These are phyloP conservation scores for Pontederia crassipes DNA, from an alignment of 176 grass and related monocot species.

Conservation along the genomic window DNA sequence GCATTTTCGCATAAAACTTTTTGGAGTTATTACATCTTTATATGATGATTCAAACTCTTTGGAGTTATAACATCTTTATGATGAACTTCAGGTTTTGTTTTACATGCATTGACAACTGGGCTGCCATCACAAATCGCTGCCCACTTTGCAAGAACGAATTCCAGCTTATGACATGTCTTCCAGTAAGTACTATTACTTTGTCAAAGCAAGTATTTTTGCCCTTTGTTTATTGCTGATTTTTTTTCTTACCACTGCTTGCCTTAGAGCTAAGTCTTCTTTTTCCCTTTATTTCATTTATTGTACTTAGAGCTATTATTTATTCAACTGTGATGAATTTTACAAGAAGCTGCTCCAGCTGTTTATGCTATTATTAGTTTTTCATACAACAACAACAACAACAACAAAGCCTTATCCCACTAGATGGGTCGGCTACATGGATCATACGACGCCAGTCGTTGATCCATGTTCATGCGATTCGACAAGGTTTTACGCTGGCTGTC, in stretches of 20 bases:
- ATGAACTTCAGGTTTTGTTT: conserved; percentile 67
- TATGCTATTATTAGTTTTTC: not conserved
- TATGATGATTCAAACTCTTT: not conserved
- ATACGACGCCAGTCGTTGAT: too few relatives aligned
- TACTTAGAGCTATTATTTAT: too few relatives aligned
- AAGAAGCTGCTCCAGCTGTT: too few relatives aligned
- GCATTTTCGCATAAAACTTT: not conserved
- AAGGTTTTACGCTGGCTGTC: too few relatives aligned
- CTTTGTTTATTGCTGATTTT: not conserved
- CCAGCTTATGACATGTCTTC: conserved; percentile 55
- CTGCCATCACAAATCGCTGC: conserved; percentile 80
- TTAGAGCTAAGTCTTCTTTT: not conserved
- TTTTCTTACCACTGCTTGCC: not conserved
- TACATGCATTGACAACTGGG: conserved; percentile 93
- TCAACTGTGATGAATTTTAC: too few relatives aligned
- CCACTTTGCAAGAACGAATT: conserved; percentile 87
- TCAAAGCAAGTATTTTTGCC: not conserved
- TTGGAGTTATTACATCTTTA: conserved; percentile 11
- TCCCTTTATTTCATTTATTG: not conserved
- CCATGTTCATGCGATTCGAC: too few relatives aligned
- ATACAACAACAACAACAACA: too few relatives aligned
- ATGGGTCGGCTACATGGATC: too few relatives aligned
- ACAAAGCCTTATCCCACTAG: too few relatives aligned
- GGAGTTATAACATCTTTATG: conserved; percentile 14
- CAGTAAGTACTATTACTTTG: conserved; percentile 44